Percentiles rank a stretch among this genome's conserved stretches.
These are phyloP conservation scores for Ichthyophthirius multifiliis DNA, from an alignment of 169 alveolate genomes.

Conservation along the genomic window DNA sequence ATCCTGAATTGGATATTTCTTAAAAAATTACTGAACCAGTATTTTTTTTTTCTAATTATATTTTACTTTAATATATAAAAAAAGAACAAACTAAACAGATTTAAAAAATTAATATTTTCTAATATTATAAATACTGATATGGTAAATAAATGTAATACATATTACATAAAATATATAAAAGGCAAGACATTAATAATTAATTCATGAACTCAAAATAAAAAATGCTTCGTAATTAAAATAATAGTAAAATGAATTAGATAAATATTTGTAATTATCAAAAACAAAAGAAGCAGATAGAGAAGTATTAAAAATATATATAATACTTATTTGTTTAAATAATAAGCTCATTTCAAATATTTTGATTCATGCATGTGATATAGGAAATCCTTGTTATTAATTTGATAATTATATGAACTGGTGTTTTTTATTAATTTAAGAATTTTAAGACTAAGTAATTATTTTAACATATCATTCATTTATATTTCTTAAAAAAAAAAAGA, in stretches of 20 bases:
- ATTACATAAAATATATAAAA: not conserved
- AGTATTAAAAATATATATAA: not conserved
- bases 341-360: constrained; percentile 25
- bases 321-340: not conserved
- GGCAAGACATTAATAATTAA: constrained; percentile 1
- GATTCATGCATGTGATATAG: constrained; percentile 46
- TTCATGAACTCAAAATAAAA: not conserved
- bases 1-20: constrained; percentile 19
- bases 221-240: not conserved
- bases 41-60: not conserved
- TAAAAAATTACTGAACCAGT: not conserved
- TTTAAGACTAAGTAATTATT: constrained; percentile 24
- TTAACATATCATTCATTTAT: not conserved
- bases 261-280: not conserved
- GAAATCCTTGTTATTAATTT: constrained; percentile 26
- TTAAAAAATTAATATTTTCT: constrained; percentile 19
- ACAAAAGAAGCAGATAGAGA: constrained; percentile 10
- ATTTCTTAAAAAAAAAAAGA: not conserved
- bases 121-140: constrained; percentile 33
- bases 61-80: not conserved
- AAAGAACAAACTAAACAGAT: not conserved
- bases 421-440: constrained; percentile 28
- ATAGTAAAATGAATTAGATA: not conserved
- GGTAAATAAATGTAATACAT: constrained; percentile 11
- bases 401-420: constrained; percentile 46